These are phyloP conservation scores for Metschnikowia baotianmanensis DNA, from an alignment of 805 yeast species.

Conservation along the genomic window DNA sequence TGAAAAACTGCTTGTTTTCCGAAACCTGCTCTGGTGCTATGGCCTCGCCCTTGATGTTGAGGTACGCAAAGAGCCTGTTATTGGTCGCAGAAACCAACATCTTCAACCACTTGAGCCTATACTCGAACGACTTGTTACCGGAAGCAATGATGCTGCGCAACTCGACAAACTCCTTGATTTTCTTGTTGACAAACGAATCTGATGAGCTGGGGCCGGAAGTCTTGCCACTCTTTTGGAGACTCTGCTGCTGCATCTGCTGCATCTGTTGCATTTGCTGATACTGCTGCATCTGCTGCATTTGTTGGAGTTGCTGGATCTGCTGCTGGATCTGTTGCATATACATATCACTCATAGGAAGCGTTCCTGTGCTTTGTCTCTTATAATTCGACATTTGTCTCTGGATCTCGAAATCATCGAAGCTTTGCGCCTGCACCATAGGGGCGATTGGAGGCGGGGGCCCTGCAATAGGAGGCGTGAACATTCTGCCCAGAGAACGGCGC, in stretches of 20 bases:
- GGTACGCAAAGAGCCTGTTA: conserved; percentile 37
- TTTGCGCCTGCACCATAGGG: conserved; percentile 3
- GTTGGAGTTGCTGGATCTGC: conserved; percentile 45
- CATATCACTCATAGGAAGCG: conserved; percentile 12
- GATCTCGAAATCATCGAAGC: neutral
- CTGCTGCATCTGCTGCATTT: conserved; percentile 16
- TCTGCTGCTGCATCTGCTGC: conserved; percentile 12
- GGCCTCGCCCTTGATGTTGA: conserved; percentile 42
- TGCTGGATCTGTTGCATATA: conserved; percentile 56
- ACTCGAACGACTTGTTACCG: conserved; percentile 42
- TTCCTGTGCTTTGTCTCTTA: conserved; percentile 13
- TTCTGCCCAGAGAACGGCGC: conserved; percentile 1
- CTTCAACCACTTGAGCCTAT: conserved; percentile 41
- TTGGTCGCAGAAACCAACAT: conserved; percentile 41
- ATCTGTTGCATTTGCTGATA: conserved; percentile 8
- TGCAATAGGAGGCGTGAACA: conserved; percentile 17
- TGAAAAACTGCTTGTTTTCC: conserved; percentile 33
- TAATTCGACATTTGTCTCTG: conserved; percentile 5
- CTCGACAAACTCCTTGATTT: conserved; percentile 33
- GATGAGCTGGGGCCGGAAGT: conserved; percentile 6
- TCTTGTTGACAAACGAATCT: conserved; percentile 29
- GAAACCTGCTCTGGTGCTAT: conserved; percentile 29
- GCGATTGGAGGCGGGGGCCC: conserved; percentile 21
- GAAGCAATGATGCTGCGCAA: conserved; percentile 37
- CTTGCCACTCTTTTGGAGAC: no score